Evolutionary conservation across 306 rosid genomes (phyloP), one percentile per base, ranked within the genome.

Genomic region (Prunus salicina): DNA sequence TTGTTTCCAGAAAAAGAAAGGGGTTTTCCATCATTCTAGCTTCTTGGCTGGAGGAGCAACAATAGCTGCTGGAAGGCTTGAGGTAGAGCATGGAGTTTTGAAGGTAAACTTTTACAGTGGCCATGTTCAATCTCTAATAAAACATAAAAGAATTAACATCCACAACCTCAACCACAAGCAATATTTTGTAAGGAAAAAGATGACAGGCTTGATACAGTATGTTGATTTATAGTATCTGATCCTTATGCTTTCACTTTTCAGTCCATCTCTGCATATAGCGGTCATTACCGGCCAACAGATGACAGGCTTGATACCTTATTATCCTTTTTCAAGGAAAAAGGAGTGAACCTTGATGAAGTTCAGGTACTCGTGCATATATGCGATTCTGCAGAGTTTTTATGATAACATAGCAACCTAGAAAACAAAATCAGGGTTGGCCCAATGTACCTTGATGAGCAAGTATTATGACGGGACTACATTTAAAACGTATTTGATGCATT

Each of bases 31-130:
- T 78, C 98, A 91, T 87, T 93, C 98, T 49, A 87, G 96, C 46
- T 93, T 93, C 86, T 86, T 93, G 86, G 98, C 98, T 49, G 98
- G 98, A 32, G 97, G 93, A 76, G 92, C 89, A 65, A 89, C 99
- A 7, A 56, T 90, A 78, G 97, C 97, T 71, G 97, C 97, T 5
- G 99, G 99, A 80, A 84, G 99, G 82, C 89, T 95, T 16, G 93
- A 62, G 66, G 94, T 82, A 16, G 90, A 87, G 75, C 41, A 79
- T 13, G 99, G 99, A 58, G 64, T 83, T 82, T 82, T 95, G 32
- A 91, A 95, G 97, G 99, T 92, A 86, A 51, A 51, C 30, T 74
- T 61, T 67, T 41, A 41, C 38, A 41, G 25, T 25, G 5, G 57
- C 34, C 58, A 43, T 55, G 65, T 56, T 56, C 30, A 20, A 50